Evolutionary conservation across 2,329 filamentous ascomycete genomes (phyloP).

Genomic region (Basipetospora sp.): DNA sequence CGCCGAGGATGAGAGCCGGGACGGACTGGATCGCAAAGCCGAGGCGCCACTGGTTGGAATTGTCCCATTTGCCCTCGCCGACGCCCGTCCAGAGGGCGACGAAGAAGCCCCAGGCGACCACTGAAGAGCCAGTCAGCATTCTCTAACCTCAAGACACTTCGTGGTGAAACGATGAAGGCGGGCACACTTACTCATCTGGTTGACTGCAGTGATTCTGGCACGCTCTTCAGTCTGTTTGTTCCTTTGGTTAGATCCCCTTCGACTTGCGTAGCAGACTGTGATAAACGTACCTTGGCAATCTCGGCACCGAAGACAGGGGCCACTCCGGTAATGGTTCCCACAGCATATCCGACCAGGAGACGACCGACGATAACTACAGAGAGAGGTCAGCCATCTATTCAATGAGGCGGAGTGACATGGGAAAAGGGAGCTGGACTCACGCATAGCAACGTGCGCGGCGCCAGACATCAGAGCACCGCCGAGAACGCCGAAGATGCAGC

Average conservation of each 20-base stretch:
- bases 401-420: neutral
- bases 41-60: conserved; percentile 25
- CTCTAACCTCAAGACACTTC: too few relatives aligned
- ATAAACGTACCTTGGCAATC: conserved; percentile 25
- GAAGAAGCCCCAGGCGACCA: conserved; percentile 35
- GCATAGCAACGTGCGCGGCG: conserved; percentile 25
- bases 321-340: conserved; percentile 26
- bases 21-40: conserved; percentile 35
- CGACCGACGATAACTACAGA: conserved; percentile 22
- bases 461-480: conserved; percentile 26
- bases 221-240: conserved; percentile 19
- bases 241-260: too few relatives aligned
- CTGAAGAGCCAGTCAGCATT: conserved; percentile 10
- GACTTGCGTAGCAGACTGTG: too few relatives aligned
- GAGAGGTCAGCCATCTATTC: neutral
- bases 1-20: conserved; percentile 32
- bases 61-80: conserved; percentile 28
- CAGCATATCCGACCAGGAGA: conserved; percentile 23
- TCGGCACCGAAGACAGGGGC: conserved; percentile 26
- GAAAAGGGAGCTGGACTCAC: conserved; percentile 13
- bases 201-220: conserved; percentile 24
- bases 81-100: conserved; percentile 37
- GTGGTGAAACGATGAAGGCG: too few relatives aligned
- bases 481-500: conserved; percentile 24
- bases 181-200: conserved; percentile 27